Evolutionary conservation across 305 asterid genomes (phyloP).

Genomic region (Fraxinus dipetala): DNA sequence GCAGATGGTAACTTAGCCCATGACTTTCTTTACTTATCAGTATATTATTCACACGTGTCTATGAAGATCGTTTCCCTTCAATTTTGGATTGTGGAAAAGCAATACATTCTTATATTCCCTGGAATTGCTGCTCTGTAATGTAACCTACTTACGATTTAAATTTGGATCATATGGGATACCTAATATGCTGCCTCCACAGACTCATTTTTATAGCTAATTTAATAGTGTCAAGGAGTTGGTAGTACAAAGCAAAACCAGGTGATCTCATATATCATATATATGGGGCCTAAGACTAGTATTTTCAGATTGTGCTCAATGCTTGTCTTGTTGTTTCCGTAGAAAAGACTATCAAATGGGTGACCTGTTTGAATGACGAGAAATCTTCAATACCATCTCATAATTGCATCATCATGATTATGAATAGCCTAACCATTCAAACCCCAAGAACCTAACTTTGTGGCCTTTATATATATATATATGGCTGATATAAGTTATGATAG

Average conservation of each 20-base stretch:
- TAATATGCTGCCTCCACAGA: not conserved
- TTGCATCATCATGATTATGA: not conserved
- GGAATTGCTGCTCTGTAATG: constrained; percentile 10
- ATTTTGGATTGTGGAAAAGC: constrained; percentile 7
- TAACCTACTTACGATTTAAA: not conserved
- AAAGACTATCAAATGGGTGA: not conserved
- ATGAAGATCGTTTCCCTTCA: not conserved
- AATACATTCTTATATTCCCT: not conserved
- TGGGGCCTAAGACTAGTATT: not conserved
- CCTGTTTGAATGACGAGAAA: not conserved
- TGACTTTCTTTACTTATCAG: constrained; percentile 21
- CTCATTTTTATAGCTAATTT: not conserved
- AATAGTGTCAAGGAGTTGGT: not conserved
- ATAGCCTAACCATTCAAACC: not conserved
- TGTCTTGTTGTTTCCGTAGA: not conserved
- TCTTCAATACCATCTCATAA: not conserved
- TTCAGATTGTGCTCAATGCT: not conserved
- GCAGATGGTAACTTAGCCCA: constrained; percentile 40
- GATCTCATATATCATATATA: not conserved
- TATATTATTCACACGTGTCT: not conserved
- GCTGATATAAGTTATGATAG: not conserved
- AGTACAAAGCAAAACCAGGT: constrained; percentile 11
- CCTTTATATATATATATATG: not conserved
- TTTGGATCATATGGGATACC: not conserved
- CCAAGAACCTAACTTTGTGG: not conserved